phyloP scores from a whole-genome alignment of 768 basidiomycete species.

The Gymnopilus junonius region DNA sequence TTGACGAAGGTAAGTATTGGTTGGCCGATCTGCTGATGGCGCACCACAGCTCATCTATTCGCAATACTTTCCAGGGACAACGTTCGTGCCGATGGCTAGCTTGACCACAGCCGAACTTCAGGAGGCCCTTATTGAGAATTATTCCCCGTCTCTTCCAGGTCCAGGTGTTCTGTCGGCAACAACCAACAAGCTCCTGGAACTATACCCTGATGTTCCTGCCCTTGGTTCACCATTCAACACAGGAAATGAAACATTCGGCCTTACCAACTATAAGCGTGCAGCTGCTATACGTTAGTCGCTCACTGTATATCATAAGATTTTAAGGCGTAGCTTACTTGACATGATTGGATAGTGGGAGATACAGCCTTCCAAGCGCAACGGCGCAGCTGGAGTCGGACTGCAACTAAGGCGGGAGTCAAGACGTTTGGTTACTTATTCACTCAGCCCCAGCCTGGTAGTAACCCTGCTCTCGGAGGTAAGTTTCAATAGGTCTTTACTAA shows the following conservation, averaged over 20 bases:
- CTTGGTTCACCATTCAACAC: slow-evolving; percentile 51
- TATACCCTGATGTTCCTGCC: slow-evolving; percentile 47
- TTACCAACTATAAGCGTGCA: slow-evolving; percentile 36
- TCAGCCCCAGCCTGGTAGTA: slow-evolving; percentile 33
- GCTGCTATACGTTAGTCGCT: slow-evolving; percentile 31
- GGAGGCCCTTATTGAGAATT: slow-evolving; percentile 27
- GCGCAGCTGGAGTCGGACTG: slow-evolving; percentile 43
- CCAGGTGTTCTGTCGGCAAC: slow-evolving; percentile 23
- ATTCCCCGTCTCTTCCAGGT: slow-evolving; percentile 33
- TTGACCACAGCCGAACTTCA: slow-evolving; percentile 30
- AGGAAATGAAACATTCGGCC: slow-evolving; percentile 48
- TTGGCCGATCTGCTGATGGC: background rate
- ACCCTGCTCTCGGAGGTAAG: slow-evolving; percentile 35
- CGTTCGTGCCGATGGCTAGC: slow-evolving; percentile 32
- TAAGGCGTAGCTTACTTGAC: background rate
- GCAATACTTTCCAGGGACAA: slow-evolving; percentile 33
- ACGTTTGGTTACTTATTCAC: slow-evolving; percentile 49
- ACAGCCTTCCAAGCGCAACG: slow-evolving; percentile 42
- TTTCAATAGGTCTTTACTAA: background rate
- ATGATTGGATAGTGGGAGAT: slow-evolving; percentile 36
- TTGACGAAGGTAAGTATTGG: slow-evolving; percentile 56
- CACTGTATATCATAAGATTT: background rate
- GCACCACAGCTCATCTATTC: background rate
- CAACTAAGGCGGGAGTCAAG: slow-evolving; percentile 39
- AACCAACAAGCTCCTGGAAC: slow-evolving; percentile 31